These are phyloP conservation scores for Venturia carpophila DNA, from an alignment of 2,329 filamentous ascomycete genomes.

Conservation along the genomic window DNA sequence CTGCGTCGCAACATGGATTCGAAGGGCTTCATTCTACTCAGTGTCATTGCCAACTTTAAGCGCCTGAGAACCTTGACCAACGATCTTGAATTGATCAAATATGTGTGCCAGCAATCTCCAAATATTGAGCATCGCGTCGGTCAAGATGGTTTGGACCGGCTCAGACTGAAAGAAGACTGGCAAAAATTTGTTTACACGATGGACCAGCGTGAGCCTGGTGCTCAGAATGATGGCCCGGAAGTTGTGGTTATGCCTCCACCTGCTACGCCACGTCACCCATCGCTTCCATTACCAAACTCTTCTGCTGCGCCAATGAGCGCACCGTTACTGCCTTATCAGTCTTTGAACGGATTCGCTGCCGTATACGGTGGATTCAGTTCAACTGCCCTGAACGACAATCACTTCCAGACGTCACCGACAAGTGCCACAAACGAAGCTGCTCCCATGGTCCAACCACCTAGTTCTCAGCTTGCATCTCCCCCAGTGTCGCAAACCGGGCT, in stretches of 20 bases:
- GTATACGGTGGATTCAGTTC: not conserved
- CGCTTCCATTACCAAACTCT: conserved; percentile 2
- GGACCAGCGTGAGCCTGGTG: conserved; percentile 65
- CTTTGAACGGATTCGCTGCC: conserved; percentile 28
- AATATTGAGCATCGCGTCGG: conserved; percentile 67
- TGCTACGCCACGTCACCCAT: conserved; percentile 25
- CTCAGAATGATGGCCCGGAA: conserved; percentile 64
- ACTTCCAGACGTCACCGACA: conserved; percentile 14
- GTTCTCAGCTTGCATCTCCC: conserved; percentile 22
- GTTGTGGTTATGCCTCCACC: conserved; percentile 35
- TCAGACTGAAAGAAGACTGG: conserved; percentile 71
- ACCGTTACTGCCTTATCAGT: conserved; percentile 19
- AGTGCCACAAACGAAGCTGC: conserved; percentile 1
- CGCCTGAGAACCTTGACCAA: conserved; percentile 67
- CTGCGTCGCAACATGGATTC: conserved; percentile 89
- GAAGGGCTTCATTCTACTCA: conserved; percentile 79
- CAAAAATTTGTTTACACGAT: conserved; percentile 45
- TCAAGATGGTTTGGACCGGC: conserved; percentile 67
- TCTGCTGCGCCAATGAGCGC: not conserved
- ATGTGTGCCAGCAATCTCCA: conserved; percentile 63
- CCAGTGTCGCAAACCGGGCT: not conserved
- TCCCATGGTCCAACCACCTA: conserved; percentile 6
- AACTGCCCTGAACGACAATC: not conserved
- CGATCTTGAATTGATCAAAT: conserved; percentile 65
- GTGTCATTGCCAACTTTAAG: conserved; percentile 77